Conservation (phyloP, 129 eudicot genomes). For the Pseudognaphalium luteoalbum region DNA sequence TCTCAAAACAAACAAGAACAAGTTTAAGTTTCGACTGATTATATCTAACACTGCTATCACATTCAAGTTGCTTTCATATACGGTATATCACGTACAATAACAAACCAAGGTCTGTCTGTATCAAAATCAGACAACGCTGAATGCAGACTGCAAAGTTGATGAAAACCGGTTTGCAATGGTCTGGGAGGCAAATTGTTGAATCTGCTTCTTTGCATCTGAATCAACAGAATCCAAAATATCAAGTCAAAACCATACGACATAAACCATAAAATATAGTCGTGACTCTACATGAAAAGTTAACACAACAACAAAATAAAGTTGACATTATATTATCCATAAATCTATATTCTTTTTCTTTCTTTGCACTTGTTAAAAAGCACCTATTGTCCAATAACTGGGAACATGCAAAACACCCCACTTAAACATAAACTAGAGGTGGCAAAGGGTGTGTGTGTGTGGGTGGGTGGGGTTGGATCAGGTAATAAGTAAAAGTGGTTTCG, state of each 20-base stretch:
- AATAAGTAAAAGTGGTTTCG: too few species aligned
- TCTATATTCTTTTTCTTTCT: background rate
- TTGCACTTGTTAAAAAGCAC: background rate
- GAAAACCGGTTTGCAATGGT: conserved; percentile 73
- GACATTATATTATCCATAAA: background rate
- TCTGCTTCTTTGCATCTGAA: conserved; percentile 99
- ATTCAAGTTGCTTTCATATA: conserved; percentile 4
- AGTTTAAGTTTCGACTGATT: conserved; percentile 7
- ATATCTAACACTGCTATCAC: conserved; percentile 8
- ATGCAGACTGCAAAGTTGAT: conserved; percentile 78
- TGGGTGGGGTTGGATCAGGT: too few species aligned
- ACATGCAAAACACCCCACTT: too few species aligned
- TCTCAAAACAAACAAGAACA: conserved; percentile 7
- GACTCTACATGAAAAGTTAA: background rate
- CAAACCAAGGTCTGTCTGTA: conserved; percentile 15
- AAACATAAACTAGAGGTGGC: background rate
- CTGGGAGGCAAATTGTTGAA: conserved; percentile 95
- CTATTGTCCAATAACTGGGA: background rate
- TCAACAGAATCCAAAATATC: conserved; percentile 16
- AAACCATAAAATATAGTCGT: background rate
- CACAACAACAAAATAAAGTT: background rate
- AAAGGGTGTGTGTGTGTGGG: background rate
- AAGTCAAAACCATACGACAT: background rate
- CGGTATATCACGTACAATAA: conserved; percentile 26
- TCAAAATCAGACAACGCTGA: conserved; percentile 66